These are phyloP conservation scores for Haplosporangium gracile DNA, from an alignment of 192 early-diverging fungal genomes.

Conservation along the genomic window DNA sequence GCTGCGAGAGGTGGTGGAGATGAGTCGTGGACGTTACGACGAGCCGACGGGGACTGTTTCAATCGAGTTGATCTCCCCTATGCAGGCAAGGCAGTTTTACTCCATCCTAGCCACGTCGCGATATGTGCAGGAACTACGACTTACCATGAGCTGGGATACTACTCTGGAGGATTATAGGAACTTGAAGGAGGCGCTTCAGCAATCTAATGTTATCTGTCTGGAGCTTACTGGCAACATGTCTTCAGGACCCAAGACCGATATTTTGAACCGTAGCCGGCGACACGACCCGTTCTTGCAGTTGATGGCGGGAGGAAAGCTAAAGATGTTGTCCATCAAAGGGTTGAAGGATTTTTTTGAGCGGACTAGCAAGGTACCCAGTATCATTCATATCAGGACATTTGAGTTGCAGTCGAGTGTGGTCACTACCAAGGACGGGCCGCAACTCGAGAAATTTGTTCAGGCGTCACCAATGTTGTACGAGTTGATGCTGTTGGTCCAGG, in stretches of 20 bases:
- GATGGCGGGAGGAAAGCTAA: conserved; percentile 6
- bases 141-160: conserved; percentile 14
- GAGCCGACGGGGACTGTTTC: conserved; percentile 10
- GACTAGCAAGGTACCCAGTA: conserved; percentile 7
- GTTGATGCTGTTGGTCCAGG: background rate
- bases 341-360: background rate
- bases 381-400: background rate
- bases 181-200: background rate
- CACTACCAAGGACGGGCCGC: background rate
- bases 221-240: background rate
- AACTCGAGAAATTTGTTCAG: background rate
- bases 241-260: background rate
- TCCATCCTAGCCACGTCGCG: conserved; percentile 3
- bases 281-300: conserved; percentile 23
- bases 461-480: background rate
- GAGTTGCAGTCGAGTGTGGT: background rate
- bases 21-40: background rate
- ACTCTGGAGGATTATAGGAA: background rate
- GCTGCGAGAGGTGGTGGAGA: conserved; percentile 9
- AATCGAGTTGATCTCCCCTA: background rate
- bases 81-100: conserved; percentile 13
- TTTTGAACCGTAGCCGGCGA: conserved; percentile 3
- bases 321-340: background rate
- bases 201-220: conserved; percentile 7
- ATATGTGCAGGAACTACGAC: conserved; percentile 2